Base-by-base conservation (phyloP, 2,329 filamentous ascomycete genomes). In the Penicillium sclerotigenum region DNA sequence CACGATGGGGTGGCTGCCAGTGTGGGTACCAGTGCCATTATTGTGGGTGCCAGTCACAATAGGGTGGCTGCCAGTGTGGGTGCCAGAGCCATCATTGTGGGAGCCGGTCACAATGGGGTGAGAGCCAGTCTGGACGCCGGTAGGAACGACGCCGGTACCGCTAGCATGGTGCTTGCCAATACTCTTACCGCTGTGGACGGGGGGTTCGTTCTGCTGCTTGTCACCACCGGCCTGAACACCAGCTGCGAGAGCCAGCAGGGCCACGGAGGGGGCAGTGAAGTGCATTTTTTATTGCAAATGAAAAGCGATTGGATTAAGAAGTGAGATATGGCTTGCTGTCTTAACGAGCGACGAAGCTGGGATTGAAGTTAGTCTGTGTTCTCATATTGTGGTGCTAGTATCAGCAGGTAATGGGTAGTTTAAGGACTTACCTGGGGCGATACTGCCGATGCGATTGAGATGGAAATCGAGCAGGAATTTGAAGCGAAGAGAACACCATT, bases 231-330 rank as follows among this genome's bases (percentile, higher is more conserved):
- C 62, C 40, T 57, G 49, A 26, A 58, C 53, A 11, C 58, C 57
- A 34, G 63, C 59, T 24, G 57, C 64, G 48, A 61, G 47, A n/a
- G 63, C 60, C 49, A 62, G 49, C 38, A 66, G 22, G 24, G 61
- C 51, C 36, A 66, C 41, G 34, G 65, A 47, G n/a, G 58, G 54
- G 22, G 59, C 60, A n/a, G 68, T 62, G 61, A 71, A 62, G 54
- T 67, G 64, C 71, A 73, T 73, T 54, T 59, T 59, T 66, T 61
- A 37, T 46, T 56, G 24, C 20, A 36, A 48, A 48, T 29, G 3
- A 54, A 38, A 62, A 64, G 54, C 52, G 59, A 63, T 56, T 59
- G 62, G 26, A 57, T 59, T 20, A 59, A 59, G 34, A 54, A 56
- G 43, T 29, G 50, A 47, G 34, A 20, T n/a, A 2, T 33, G 9